These are phyloP conservation scores for Ambispora gerdemannii DNA, from an alignment of 192 early-diverging fungal species.

Conservation along the genomic window DNA sequence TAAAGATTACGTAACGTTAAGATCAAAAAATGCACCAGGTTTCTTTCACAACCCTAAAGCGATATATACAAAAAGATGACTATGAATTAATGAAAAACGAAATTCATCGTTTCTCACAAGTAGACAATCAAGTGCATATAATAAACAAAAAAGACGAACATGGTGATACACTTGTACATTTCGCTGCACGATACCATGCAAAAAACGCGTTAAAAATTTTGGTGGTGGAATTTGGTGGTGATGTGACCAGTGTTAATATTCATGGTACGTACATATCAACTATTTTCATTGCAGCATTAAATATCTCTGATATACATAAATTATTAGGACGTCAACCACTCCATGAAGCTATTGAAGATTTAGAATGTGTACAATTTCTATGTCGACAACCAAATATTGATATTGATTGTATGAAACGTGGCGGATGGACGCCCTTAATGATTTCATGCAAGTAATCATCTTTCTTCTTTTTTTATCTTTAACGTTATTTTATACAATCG, in stretches of 20 bases:
- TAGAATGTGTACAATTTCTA: constrained; percentile 32
- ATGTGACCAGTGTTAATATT: constrained; percentile 35
- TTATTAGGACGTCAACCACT: constrained; percentile 40
- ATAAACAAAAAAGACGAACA: constrained; percentile 21
- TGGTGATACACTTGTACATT: constrained; percentile 45
- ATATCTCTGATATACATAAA: too few species aligned
- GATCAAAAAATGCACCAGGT: too few species aligned
- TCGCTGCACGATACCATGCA: constrained; percentile 39
- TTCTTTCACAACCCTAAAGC: too few species aligned
- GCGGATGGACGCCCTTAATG: constrained; percentile 48
- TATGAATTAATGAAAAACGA: too few species aligned
- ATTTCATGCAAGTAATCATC: constrained; percentile 33
- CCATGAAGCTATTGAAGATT: constrained; percentile 41
- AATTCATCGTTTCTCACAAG: too few species aligned
- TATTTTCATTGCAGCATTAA: too few species aligned
- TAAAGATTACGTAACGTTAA: too few species aligned
- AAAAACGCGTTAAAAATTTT: constrained; percentile 17
- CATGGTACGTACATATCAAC: constrained; percentile 35
- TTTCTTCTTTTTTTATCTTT: not conserved
- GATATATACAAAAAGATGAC: too few species aligned
- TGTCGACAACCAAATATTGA: constrained; percentile 34
- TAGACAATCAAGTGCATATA: too few species aligned
- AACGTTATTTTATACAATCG: not conserved
- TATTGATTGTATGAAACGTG: constrained; percentile 44
- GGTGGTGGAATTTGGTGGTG: constrained; percentile 27